phyloP scores from a whole-genome alignment of 208 protist genomes.

The Acanthamoeba pearcei region DNA sequence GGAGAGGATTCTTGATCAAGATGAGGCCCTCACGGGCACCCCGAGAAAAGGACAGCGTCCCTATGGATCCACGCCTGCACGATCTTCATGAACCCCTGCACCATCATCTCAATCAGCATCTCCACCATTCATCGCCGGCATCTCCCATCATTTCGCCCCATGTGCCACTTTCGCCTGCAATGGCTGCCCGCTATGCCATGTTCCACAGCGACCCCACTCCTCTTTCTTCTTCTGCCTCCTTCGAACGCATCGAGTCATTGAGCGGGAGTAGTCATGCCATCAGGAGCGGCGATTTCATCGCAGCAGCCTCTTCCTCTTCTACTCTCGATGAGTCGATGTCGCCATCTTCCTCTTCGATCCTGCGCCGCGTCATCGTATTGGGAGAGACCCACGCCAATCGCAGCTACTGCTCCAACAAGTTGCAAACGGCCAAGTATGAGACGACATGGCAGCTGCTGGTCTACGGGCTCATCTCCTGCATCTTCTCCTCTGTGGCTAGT shows the following conservation, averaged over 20 bases:
- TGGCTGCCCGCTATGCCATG: not conserved
- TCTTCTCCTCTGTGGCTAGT: conserved; percentile 60
- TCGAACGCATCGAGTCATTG: not conserved
- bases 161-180: not conserved
- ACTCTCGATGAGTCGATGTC: not conserved
- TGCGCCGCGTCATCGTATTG: conserved; percentile 58
- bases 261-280: not conserved
- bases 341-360: not conserved
- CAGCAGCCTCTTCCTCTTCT: not conserved
- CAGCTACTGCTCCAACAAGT: conserved; percentile 71
- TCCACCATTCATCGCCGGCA: not conserved
- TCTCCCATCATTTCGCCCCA: not conserved
- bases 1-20: not conserved
- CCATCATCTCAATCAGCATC: not conserved
- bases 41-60: not conserved
- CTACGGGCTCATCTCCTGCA: conserved; percentile 68
- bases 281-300: not conserved
- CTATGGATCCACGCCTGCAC: not conserved
- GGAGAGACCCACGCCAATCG: conserved; percentile 58
- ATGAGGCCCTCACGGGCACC: not conserved
- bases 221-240: not conserved
- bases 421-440: conserved; percentile 66
- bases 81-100: not conserved
- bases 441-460: conserved; percentile 67
- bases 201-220: not conserved